Conservation (phyloP, 208 protist genomes). For the Trypanosoma melophagium region DNA sequence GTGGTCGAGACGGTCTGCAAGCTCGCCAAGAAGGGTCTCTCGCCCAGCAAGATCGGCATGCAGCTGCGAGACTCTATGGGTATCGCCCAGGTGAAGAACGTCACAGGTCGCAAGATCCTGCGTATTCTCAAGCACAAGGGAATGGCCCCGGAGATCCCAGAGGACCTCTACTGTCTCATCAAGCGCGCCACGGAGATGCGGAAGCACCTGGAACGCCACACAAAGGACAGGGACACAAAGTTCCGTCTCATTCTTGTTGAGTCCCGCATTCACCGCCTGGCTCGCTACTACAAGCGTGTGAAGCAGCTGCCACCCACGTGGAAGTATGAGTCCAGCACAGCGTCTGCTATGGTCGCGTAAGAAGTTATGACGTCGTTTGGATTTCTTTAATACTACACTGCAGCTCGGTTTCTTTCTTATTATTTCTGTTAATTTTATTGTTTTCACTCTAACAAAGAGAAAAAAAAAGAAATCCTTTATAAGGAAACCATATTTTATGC, state of each 20-base stretch:
- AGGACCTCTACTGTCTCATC: slow-evolving; percentile 99
- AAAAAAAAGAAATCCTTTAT: neutral
- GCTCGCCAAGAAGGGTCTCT: slow-evolving; percentile 99
- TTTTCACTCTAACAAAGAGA: neutral
- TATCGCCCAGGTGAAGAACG: slow-evolving; percentile 97
- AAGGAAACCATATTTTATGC: too few relatives aligned
- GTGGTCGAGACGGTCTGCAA: slow-evolving; percentile 96
- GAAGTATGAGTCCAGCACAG: slow-evolving; percentile 86
- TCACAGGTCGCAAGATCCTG: slow-evolving; percentile 99
- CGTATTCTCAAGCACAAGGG: slow-evolving; percentile 99
- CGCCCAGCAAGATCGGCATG: slow-evolving; percentile 99
- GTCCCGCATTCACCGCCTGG: slow-evolving; percentile 99
- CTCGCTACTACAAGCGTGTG: slow-evolving; percentile 95
- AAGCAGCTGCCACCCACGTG: slow-evolving; percentile 83
- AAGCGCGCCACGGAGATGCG: slow-evolving; percentile 99
- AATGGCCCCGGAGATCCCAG: slow-evolving; percentile 99
- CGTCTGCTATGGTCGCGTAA: slow-evolving; percentile 65
- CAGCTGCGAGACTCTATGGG: slow-evolving; percentile 99
- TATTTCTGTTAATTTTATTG: slow-evolving; percentile 5
- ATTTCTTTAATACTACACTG: too few relatives aligned
- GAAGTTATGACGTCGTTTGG: too few relatives aligned
- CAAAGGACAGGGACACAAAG: slow-evolving; percentile 99
- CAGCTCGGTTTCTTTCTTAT: too few relatives aligned
- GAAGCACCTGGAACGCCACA: slow-evolving; percentile 99
- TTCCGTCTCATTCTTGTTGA: slow-evolving; percentile 99